phyloP scores from a whole-genome alignment of 371 early-diverging fungal species.

The Mucor indicus region DNA sequence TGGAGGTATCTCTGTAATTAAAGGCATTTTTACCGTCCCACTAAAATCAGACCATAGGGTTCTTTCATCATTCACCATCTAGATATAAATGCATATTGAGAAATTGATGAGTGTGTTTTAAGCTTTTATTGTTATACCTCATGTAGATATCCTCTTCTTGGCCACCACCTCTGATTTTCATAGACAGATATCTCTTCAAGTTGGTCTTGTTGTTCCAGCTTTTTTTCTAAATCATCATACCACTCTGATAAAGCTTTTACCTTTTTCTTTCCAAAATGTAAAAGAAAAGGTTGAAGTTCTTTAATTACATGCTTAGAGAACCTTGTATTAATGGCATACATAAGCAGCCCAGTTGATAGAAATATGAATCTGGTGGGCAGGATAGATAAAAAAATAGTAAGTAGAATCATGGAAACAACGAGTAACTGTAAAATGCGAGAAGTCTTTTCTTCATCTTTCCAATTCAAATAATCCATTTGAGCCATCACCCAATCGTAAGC shows the following conservation, averaged over 20 bases:
- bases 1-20: conserved; percentile 18
- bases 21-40: conserved; percentile 8
- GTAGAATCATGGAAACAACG: conserved; percentile 8
- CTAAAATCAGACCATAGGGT: conserved; percentile 20
- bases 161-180: conserved; percentile 30
- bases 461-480: conserved; percentile 27
- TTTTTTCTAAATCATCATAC: conserved; percentile 24
- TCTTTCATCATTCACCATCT: conserved; percentile 16
- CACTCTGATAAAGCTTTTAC: not conserved
- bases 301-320: conserved; percentile 10
- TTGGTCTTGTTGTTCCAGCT: conserved; percentile 5
- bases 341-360: conserved; percentile 6
- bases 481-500: conserved; percentile 27
- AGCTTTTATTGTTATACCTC: conserved; percentile 3
- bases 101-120: too few species aligned
- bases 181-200: conserved; percentile 19
- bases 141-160: conserved; percentile 13
- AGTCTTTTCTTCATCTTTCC: conserved; percentile 31
- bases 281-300: conserved; percentile 12
- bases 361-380: conserved; percentile 12
- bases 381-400: conserved; percentile 4
- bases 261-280: conserved; percentile 11
- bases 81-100: too few species aligned
- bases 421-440: conserved; percentile 28
- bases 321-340: conserved; percentile 18